Percentiles rank a stretch among this genome's conserved stretches.
Conservation (phyloP, 2,329 filamentous ascomycete species). For the Penicillium sp. region DNA sequence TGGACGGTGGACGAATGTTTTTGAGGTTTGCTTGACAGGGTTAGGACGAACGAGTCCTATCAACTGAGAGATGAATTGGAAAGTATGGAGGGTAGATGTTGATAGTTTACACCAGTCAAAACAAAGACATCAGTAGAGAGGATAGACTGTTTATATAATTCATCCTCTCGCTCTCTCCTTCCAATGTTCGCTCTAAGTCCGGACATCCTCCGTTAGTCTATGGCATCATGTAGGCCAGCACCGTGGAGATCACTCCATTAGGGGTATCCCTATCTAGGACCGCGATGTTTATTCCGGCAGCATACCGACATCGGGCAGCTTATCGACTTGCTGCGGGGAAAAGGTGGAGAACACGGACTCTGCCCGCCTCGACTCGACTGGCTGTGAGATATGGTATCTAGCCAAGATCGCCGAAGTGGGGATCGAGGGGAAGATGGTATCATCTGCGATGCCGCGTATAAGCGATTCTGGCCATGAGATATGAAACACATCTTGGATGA, state of each 20-base stretch:
- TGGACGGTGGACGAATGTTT: neutral
- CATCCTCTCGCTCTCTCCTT: neutral
- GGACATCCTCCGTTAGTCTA: neutral
- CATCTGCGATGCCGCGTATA: neutral
- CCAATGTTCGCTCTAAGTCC: neutral
- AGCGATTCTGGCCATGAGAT: neutral
- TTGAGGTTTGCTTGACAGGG: neutral
- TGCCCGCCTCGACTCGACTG: neutral
- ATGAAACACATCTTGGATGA: neutral
- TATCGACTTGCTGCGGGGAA: constrained; percentile 3
- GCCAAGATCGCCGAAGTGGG: neutral
- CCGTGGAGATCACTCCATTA: constrained; percentile 20
- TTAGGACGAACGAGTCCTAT: neutral
- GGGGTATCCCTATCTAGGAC: constrained; percentile 14
- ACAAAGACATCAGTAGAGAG: neutral
- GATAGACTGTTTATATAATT: neutral
- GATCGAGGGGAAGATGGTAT: neutral
- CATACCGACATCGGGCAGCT: constrained; percentile 8
- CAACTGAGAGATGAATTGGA: neutral
- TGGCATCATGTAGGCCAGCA: neutral
- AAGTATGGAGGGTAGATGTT: neutral
- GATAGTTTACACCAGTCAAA: neutral
- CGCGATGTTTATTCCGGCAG: neutral
- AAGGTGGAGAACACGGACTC: constrained; percentile 1
- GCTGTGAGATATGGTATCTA: neutral